Conservation (phyloP, 495 filamentous ascomycete genomes). For the Annulohypoxylon moriforme region DNA sequence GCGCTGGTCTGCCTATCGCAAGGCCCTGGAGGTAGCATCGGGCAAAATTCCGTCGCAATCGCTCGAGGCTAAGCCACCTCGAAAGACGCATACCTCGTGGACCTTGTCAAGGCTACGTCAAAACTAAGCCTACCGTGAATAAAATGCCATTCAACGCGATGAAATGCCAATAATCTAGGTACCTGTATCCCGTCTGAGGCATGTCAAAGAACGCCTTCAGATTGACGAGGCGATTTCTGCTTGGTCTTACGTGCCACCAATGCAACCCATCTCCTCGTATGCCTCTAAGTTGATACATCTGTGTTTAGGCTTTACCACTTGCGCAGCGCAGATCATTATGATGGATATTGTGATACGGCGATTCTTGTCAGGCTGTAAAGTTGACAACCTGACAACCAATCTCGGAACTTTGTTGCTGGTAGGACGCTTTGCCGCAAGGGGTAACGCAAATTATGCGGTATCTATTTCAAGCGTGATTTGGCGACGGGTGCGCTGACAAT, state of each 20-base stretch:
- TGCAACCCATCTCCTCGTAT: constrained; percentile 1
- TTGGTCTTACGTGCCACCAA: neutral
- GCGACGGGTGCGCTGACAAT: constrained; percentile 1
- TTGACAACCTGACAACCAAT: neutral
- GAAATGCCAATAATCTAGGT: neutral
- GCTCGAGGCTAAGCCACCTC: constrained; percentile 34
- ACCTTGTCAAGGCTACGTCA: neutral
- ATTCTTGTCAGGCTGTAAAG: neutral
- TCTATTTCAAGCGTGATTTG: constrained; percentile 7
- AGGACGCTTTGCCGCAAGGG: neutral
- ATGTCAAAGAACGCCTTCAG: neutral
- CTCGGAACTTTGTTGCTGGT: constrained; percentile 4
- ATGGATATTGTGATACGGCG: constrained; percentile 2
- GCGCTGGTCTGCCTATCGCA: constrained; percentile 13
- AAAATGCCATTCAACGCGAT: neutral
- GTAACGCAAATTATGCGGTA: neutral
- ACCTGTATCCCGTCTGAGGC: neutral
- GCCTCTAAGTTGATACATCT: neutral
- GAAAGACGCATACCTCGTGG: neutral
- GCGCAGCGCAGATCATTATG: constrained; percentile 8
- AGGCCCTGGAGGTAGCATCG: constrained; percentile 26
- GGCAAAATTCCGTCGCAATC: constrained; percentile 28
- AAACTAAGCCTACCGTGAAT: neutral
- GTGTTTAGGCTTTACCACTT: constrained; percentile 6
- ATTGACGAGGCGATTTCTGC: neutral